Evolutionary conservation across 2,329 filamentous ascomycete species (phyloP), one percentile per base, ranked within the genome.

Genomic region (Bipolaris bicolor): DNA sequence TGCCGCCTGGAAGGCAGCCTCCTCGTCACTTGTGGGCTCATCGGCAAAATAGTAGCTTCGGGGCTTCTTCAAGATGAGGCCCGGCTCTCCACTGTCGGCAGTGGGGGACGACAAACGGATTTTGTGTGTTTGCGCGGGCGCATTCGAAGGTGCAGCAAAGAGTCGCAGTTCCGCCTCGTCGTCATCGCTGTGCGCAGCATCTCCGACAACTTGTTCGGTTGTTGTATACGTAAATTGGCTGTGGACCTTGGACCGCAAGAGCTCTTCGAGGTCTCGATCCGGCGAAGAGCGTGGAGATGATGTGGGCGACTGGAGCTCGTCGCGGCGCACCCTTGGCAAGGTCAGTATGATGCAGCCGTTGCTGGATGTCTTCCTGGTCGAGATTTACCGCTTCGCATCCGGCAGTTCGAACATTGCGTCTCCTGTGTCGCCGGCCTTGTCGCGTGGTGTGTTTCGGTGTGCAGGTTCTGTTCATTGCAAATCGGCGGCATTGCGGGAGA

Each of bases 41-140:
- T 71, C 63, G 51, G 72, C 66, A 49, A 77, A 76, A 55, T 77
- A 77, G 54, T 76, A 76, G 55, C 61, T 67, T 37, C 61, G 62
- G 11, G 72, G 72, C 47, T 68, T 68, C 54, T 75, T 72, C 24
- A 71, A 29, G 3, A 68, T 11, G 29, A 77, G 64, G 2, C 70
- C 69, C 16, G 68, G 64, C 43, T 75, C 69, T 45, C 61, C 64
- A 13, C 40, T 52, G 37, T 52, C 65, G 7, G 62, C 60, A 22
- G 62, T 66, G 13, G 74, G 74, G 1, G 74, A 77, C 0, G 67
- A 59, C 1, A 77, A 58, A 39, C 74, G 64, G 36, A 76, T 73
- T 50, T 70, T 76, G 34, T 67, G 58, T 15, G 66, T 63, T 26
- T 67, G 60, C 15, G 66, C 58, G 5, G 61, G 60, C 36, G 66